Base-by-base conservation (phyloP, 2,329 filamentous ascomycete species). In the Cladosporium sp. region DNA sequence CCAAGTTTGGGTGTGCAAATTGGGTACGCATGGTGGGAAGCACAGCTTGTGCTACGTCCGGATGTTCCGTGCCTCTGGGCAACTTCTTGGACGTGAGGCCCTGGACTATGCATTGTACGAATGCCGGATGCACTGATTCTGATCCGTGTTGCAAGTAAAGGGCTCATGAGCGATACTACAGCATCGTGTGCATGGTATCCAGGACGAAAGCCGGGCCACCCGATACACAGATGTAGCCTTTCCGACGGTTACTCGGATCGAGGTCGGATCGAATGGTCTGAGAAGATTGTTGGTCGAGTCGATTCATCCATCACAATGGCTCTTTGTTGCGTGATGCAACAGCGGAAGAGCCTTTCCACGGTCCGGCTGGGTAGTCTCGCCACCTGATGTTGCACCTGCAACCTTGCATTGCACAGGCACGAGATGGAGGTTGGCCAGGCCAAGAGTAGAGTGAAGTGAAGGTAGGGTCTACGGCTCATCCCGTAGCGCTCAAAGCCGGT, bases 31-130 rank as follows among this genome's bases (percentile, higher is more conserved):
- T 29, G 26, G 8, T 29, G 29, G 53, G 18, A 57, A 57, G 53
- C 53, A 57, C 53, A 53, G 50, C 50, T 29, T 53, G 50, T 31
- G 50, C 16, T n/a, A 53, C 50, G 8, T n/a, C 26, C 53, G 53
- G 53, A 23, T 57, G 53, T 35, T 16, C 14, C 53, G 31, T 57
- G 31, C 5, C 53, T 57, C 29, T 5, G 37, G 14, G 29, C 18
- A n/a, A 14, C 23, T 37, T 37, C 8, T 23, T 57, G 29, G 12
- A 31, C 21, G 53, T 14, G 29, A 35, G 53, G 29, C 29, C 18
- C 29, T 31, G 11, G 23, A n/a, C 23, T 31, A 31, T 31, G 52
- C 52, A 33, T 28, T 52, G 49, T 52, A 29, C 49, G 49, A 52
- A 29, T 29, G 28, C 28, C 28, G 49, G 49, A 29, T 52, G 28